Percentiles rank a stretch among this genome's conserved stretches.
Conservation (phyloP, 2,329 filamentous ascomycete genomes). For the Cladosporium sp. region DNA sequence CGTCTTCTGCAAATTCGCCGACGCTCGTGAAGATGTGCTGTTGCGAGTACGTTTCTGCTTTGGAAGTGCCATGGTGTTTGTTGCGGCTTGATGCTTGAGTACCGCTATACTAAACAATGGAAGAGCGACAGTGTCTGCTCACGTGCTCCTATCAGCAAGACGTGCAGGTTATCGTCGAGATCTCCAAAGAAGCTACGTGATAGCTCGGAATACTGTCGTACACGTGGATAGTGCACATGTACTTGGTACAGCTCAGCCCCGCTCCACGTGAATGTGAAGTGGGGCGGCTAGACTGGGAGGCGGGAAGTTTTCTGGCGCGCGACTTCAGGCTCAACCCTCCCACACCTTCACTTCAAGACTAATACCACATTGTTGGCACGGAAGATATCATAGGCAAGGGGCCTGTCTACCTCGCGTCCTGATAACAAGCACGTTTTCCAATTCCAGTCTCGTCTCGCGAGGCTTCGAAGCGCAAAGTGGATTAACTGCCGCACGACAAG, state of each 20-base stretch:
- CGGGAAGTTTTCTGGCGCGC: not conserved
- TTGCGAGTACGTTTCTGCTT: conserved; percentile 7
- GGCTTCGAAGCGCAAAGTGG: too few relatives aligned
- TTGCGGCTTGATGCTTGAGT: not conserved
- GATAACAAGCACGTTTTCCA: too few relatives aligned
- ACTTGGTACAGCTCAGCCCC: not conserved
- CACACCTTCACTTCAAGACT: too few relatives aligned
- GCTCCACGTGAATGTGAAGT: not conserved
- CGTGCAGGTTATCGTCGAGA: not conserved
- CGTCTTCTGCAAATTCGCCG: conserved; percentile 26
- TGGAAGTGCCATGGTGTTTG: not conserved
- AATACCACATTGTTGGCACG: too few relatives aligned
- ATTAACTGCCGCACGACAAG: too few relatives aligned
- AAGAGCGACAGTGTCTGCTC: not conserved
- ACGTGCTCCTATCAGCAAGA: not conserved
- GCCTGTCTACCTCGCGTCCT: too few relatives aligned
- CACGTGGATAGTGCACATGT: not conserved
- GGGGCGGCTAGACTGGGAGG: not conserved
- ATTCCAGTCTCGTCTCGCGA: too few relatives aligned
- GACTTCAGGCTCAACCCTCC: too few relatives aligned
- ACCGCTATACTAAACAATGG: not conserved
- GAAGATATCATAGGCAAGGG: too few relatives aligned
- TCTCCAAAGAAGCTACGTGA: not conserved
- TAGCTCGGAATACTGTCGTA: not conserved
- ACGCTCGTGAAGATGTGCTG: conserved; percentile 6